Evolutionary conservation across 192 early-diverging fungal genomes (phyloP).

Genomic region (Cetraspora pellucida): DNA sequence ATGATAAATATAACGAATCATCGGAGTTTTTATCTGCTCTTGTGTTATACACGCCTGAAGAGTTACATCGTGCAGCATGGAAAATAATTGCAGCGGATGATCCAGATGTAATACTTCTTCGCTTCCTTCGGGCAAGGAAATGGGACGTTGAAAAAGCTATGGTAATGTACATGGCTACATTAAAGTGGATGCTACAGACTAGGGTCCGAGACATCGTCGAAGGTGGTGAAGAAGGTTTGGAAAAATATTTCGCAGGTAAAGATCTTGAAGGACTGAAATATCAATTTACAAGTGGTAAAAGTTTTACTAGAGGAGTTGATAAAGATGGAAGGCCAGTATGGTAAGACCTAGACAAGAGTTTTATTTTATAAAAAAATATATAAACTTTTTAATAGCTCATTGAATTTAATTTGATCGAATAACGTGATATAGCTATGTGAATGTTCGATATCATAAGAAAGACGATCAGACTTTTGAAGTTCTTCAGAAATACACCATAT

Average conservation of each 20-base stretch:
- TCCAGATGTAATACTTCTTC: constrained; percentile 72
- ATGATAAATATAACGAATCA: constrained; percentile 30
- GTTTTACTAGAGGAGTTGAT: constrained; percentile 53
- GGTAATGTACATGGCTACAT: constrained; percentile 66
- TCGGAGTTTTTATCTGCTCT: constrained; percentile 12
- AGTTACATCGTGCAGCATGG: constrained; percentile 61
- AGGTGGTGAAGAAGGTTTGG: constrained; percentile 20
- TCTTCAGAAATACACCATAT: constrained; percentile 68
- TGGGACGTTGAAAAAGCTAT: constrained; percentile 80
- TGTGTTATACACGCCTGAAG: constrained; percentile 12
- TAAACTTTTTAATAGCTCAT: not conserved
- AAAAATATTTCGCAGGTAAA: constrained; percentile 20
- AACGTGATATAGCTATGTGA: constrained; percentile 46
- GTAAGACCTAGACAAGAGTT: constrained; percentile 40
- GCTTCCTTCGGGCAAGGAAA: constrained; percentile 87
- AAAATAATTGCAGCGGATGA: constrained; percentile 57
- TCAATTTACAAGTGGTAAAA: constrained; percentile 54
- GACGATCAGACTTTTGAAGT: constrained; percentile 63
- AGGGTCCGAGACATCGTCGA: constrained; percentile 51
- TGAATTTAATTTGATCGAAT: not conserved
- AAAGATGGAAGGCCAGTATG: constrained; percentile 51
- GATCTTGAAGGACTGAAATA: constrained; percentile 32
- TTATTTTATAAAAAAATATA: not conserved
- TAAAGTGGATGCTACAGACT: constrained; percentile 75
- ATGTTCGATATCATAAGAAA: constrained; percentile 56